These are phyloP conservation scores for Trematosphaeria pertusa DNA, from an alignment of 2,329 filamentous ascomycete genomes.

Conservation along the genomic window DNA sequence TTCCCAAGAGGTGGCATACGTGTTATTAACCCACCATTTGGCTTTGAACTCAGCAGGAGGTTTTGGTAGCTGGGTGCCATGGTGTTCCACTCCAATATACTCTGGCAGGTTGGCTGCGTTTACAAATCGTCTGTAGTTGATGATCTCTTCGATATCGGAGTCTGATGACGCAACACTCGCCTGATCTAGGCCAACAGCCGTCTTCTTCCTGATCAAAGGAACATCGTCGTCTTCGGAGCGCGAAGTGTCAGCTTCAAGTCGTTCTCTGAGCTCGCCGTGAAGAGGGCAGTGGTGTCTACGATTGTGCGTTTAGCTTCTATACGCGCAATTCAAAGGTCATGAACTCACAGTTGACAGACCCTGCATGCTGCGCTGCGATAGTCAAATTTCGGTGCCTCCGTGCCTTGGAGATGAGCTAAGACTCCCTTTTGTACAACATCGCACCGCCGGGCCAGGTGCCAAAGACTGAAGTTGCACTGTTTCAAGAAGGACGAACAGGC, in stretches of 20 bases:
- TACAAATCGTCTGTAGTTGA: constrained; percentile 31
- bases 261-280: constrained; percentile 51
- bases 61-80: constrained; percentile 3
- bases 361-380: constrained; percentile 35
- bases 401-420: constrained; percentile 8
- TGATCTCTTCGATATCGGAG: constrained; percentile 30
- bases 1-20: constrained; percentile 62
- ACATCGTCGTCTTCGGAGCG: too few relatives aligned
- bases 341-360: constrained; percentile 41
- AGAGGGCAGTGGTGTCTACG: constrained; percentile 47
- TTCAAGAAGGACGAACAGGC: constrained; percentile 47
- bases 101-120: constrained; percentile 21
- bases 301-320: constrained; percentile 5
- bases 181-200: too few relatives aligned
- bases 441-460: constrained; percentile 49
- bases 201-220: too few relatives aligned
- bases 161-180: too few relatives aligned
- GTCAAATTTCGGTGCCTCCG: constrained; percentile 14
- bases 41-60: constrained; percentile 22
- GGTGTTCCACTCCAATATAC: constrained; percentile 6
- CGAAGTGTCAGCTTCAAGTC: constrained; percentile 13
- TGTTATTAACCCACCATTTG: constrained; percentile 27
- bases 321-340: too few relatives aligned
- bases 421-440: constrained; percentile 17
- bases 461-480: constrained; percentile 47